Percentiles rank a stretch among this genome's conserved stretches.
Conservation (phyloP, 2,329 filamentous ascomycete species). For the Monilinia fructigena region DNA sequence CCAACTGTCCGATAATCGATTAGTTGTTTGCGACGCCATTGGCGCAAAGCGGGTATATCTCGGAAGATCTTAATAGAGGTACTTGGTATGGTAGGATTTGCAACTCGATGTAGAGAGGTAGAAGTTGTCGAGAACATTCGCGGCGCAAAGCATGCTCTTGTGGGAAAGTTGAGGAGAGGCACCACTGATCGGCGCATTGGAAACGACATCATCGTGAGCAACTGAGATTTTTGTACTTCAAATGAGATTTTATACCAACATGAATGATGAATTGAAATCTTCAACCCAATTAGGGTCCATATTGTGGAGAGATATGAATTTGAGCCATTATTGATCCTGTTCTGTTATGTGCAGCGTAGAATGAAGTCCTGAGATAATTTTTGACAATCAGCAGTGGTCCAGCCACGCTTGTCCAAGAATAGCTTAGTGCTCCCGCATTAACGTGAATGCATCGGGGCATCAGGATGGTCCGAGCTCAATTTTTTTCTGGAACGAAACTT, state of each 20-base stretch:
- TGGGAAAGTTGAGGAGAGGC: constrained; percentile 13
- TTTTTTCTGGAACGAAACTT: constrained; percentile 28
- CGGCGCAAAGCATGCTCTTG: constrained; percentile 19
- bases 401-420: constrained; percentile 11
- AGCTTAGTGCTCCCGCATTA: constrained; percentile 31
- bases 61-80: constrained; percentile 71
- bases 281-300: constrained; percentile 36
- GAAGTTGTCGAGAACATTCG: constrained; percentile 27
- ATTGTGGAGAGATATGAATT: constrained; percentile 22
- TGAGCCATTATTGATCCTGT: constrained; percentile 30
- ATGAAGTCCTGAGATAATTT: constrained; percentile 33
- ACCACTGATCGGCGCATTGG: constrained; percentile 1
- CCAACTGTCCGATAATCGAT: constrained; percentile 71
- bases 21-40: constrained; percentile 65
- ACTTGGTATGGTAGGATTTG: constrained; percentile 46
- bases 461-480: constrained; percentile 12
- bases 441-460: not conserved
- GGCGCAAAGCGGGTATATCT: constrained; percentile 67
- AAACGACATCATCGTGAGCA: constrained; percentile 6
- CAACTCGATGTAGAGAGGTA: constrained; percentile 26
- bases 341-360: constrained; percentile 38
- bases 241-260: not conserved
- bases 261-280: not conserved
- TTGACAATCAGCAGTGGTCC: constrained; percentile 12
- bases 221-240: not conserved